Percentiles rank a stretch among this genome's conserved stretches.
Conservation (phyloP, 2,329 filamentous ascomycete genomes). For the Chalara sp. region DNA sequence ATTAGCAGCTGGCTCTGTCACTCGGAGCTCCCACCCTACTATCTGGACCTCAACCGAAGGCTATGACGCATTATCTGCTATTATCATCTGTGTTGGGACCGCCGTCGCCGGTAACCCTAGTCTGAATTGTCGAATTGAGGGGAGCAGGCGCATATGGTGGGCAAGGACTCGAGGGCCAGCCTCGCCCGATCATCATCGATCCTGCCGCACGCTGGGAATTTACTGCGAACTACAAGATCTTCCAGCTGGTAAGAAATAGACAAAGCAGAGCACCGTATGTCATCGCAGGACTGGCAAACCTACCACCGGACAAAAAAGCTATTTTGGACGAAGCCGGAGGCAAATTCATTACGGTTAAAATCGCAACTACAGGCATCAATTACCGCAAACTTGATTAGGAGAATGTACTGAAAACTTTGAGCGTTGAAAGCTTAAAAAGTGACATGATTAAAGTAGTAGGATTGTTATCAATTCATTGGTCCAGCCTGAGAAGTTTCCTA, state of each 20-base stretch:
- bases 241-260: conserved; percentile 8
- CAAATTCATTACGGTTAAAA: conserved; percentile 3
- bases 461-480: conserved; percentile 76
- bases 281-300: conserved; percentile 35
- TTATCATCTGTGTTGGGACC: conserved; percentile 79
- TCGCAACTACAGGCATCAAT: background rate
- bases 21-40: conserved; percentile 71
- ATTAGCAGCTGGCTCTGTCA: conserved; percentile 49
- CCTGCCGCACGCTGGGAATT: conserved; percentile 65
- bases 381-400: conserved; percentile 12
- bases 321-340: conserved; percentile 8
- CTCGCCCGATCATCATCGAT: conserved; percentile 77
- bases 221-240: conserved; percentile 8
- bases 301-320: background rate
- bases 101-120: conserved; percentile 78
- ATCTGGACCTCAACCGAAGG: conserved; percentile 76
- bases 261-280: conserved; percentile 51
- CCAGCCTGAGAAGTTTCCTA: conserved; percentile 44
- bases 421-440: conserved; percentile 46
- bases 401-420: conserved; percentile 8
- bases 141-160: conserved; percentile 43
- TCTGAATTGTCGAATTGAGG: conserved; percentile 63
- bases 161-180: conserved; percentile 51
- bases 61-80: conserved; percentile 90
- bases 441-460: conserved; percentile 88